phyloP scores from a whole-genome alignment of 2,329 filamentous ascomycete species.

The Fusarium paranaense region DNA sequence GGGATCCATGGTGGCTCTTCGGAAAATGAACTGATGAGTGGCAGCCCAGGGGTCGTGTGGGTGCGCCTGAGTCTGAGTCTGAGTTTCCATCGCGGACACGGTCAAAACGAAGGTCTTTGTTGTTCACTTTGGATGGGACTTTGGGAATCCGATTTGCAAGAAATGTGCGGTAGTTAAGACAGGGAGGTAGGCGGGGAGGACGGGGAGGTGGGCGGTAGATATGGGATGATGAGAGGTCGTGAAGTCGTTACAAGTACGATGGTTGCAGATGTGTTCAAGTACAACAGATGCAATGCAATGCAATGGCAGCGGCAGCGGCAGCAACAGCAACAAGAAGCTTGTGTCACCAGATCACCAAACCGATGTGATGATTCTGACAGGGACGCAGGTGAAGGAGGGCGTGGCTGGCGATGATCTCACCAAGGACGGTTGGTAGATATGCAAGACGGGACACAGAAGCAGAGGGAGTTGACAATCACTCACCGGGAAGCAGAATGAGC shows the following conservation, averaged over 20 bases:
- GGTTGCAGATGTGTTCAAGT: conserved; percentile 2
- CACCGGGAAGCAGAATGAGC: conserved; percentile 31
- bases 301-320: conserved; percentile 7
- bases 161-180: neutral
- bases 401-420: conserved; percentile 17
- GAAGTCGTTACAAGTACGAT: conserved; percentile 10
- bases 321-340: conserved; percentile 8
- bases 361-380: conserved; percentile 10
- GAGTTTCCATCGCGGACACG: conserved; percentile 40
- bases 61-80: conserved; percentile 29
- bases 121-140: neutral
- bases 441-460: conserved; percentile 13
- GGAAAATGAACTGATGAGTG: conserved; percentile 40
- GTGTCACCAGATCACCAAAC: conserved; percentile 23
- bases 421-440: conserved; percentile 15
- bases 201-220: neutral
- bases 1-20: conserved; percentile 49
- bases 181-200: neutral
- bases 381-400: neutral
- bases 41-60: conserved; percentile 38
- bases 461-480: conserved; percentile 21
- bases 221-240: conserved; percentile 3
- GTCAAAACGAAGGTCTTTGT: conserved; percentile 27
- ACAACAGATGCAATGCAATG: conserved; percentile 14
- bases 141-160: neutral